These are phyloP conservation scores for Lyophyllum semitale DNA, from an alignment of 768 basidiomycete species.

Conservation along the genomic window DNA sequence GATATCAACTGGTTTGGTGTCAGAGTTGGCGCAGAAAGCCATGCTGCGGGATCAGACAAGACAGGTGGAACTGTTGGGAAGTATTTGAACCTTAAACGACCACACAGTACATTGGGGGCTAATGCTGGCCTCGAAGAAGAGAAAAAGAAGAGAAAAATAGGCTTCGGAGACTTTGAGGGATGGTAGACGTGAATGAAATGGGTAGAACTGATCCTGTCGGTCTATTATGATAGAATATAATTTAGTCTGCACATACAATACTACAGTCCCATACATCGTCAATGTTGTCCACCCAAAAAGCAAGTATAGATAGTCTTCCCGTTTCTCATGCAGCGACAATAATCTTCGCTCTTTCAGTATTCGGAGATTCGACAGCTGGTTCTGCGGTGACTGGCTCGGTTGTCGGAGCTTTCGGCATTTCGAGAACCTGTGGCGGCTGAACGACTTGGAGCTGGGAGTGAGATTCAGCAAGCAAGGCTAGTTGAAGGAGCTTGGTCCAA, in stretches of 20 bases:
- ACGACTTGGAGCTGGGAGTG: conserved; percentile 30
- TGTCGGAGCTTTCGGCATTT: conserved; percentile 59
- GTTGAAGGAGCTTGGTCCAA: conserved; percentile 6
- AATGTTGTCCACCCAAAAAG: not conserved
- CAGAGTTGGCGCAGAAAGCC: conserved; percentile 62
- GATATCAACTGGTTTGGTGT: conserved; percentile 88
- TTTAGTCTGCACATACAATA: conserved; percentile 4
- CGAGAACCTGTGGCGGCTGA: conserved; percentile 27
- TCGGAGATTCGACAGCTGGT: conserved; percentile 18
- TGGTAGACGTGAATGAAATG: conserved; percentile 52
- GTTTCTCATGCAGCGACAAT: conserved; percentile 36
- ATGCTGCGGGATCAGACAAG: conserved; percentile 28
- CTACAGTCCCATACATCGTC: not conserved
- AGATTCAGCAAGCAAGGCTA: conserved; percentile 1
- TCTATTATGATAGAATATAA: conserved; percentile 7
- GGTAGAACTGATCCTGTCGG: not conserved
- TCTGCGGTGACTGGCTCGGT: conserved; percentile 37
- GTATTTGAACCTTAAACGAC: conserved; percentile 65
- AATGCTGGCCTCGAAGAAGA: conserved; percentile 39
- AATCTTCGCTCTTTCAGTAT: conserved; percentile 25
- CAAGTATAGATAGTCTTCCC: too few species aligned
- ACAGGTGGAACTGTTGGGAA: conserved; percentile 71
- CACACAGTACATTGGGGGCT: conserved; percentile 26
- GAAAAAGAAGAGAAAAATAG: conserved; percentile 81
- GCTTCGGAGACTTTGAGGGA: conserved; percentile 89